A percentile compares a stretch with the other conserved stretches of the same genome.
phyloP scores from a whole-genome alignment of 495 filamentous ascomycete species.

The Penicillium salamii region DNA sequence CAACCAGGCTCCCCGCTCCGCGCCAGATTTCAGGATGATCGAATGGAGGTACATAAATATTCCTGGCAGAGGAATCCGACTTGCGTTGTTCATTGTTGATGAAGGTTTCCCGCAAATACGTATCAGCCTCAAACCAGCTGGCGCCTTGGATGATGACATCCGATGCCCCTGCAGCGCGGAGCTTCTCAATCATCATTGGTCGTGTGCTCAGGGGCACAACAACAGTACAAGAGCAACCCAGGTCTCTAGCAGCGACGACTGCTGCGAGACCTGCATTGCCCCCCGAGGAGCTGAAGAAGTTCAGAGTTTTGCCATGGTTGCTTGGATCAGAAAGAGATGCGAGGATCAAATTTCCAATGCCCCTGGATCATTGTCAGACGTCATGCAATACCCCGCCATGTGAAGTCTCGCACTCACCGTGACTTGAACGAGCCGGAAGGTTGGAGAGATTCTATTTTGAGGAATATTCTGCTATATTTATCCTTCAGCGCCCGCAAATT shows the following conservation, averaged over 20 bases:
- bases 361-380: slow-evolving; percentile 35
- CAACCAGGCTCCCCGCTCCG: slow-evolving; percentile 65
- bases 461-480: slow-evolving; percentile 62
- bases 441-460: slow-evolving; percentile 89
- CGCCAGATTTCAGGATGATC: slow-evolving; percentile 79
- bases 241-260: slow-evolving; percentile 63
- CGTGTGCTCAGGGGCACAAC: slow-evolving; percentile 69
- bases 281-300: slow-evolving; percentile 83
- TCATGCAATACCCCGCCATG: not conserved
- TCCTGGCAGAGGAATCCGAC: slow-evolving; percentile 43
- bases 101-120: slow-evolving; percentile 57
- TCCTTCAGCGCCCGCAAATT: not conserved
- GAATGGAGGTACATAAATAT: slow-evolving; percentile 66
- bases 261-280: slow-evolving; percentile 95
- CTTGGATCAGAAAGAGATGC: slow-evolving; percentile 38
- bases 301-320: slow-evolving; percentile 38
- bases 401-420: slow-evolving; percentile 40
- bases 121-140: slow-evolving; percentile 77
- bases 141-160: slow-evolving; percentile 69
- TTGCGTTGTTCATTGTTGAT: slow-evolving; percentile 36
- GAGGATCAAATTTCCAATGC: slow-evolving; percentile 74
- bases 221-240: slow-evolving; percentile 67
- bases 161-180: slow-evolving; percentile 61
- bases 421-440: slow-evolving; percentile 94
- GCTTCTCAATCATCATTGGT: slow-evolving; percentile 66